Evolutionary conservation across 768 basidiomycete genomes (phyloP), one percentile per base, ranked within the genome.

Genomic region (Naematelia aurantialba): DNA sequence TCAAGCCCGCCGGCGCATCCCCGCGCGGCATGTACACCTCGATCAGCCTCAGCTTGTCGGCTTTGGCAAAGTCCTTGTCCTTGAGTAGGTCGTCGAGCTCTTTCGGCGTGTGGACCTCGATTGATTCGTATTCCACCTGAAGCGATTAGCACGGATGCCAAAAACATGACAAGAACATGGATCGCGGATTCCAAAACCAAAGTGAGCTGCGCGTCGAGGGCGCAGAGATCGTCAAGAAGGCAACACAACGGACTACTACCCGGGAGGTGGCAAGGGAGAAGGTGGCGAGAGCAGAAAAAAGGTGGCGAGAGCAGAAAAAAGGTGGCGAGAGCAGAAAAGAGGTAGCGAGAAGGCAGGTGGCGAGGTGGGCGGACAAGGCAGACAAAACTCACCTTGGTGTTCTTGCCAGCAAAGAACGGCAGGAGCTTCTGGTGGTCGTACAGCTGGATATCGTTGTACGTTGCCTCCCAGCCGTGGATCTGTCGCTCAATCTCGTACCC

Each of bases 401-500:
- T 65, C 64, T 74, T 72, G 3, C 75, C 76, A 29, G 77, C 76
- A 44, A 79, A 68, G 63, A 79, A 69, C 31, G 70, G 67, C 21
- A 80, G 66, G 10, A 79, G 46, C 12, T 64, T 27, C 61, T 78
- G 76, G 65, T 79, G 79, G 62, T 79, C 77, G 83, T 91, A 96
- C 68, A 86, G 79, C 25, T 82, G 80, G 64, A 98, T 87, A 71
- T 96, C 86, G 74, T 94, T 94, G 78, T 96, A 93, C 73, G 85
- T 59, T 24, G 68, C 68, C 0, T 54, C 59, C 26, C 55, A 58
- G 27, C 79, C 79, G 69, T 80, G 77, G 56, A 81, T 80, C 60
- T 91, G 88, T 45, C 87, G 83, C 79, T 98, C 93, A 53, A 98
- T 91, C 19, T 88, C 88, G 78, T 94, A 94, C 0, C 77, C 76